phyloP scores from a whole-genome alignment of 306 rosid genomes.

The Rubus parviflorus region DNA sequence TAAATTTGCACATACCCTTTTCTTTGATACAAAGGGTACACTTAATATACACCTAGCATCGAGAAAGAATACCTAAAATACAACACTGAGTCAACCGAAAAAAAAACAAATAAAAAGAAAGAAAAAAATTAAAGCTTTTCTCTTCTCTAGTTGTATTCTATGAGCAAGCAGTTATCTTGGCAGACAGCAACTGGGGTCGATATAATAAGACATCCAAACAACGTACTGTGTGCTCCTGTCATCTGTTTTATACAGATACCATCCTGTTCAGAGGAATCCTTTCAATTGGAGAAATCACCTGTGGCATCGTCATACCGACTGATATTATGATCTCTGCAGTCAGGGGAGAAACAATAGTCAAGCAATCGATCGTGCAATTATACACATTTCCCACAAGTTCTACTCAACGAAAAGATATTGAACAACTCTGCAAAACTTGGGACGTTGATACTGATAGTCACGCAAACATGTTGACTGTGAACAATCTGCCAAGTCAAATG shows the following conservation, averaged over 20 bases:
- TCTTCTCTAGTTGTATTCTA: constrained; percentile 7
- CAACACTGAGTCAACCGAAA: background rate
- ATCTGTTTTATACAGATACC: constrained; percentile 30
- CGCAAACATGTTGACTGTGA: constrained; percentile 2
- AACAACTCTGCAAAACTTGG: background rate
- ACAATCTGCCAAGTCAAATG: background rate
- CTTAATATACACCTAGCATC: background rate
- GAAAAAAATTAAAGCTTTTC: background rate
- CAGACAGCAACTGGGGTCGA: background rate
- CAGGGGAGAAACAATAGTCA: constrained; percentile 9
- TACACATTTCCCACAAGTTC: background rate
- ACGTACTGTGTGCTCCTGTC: background rate
- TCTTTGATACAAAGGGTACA: background rate
- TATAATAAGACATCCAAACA: background rate
- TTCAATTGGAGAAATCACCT: constrained; percentile 64
- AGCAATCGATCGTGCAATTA: background rate
- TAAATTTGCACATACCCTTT: background rate
- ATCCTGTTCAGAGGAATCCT: constrained; percentile 58
- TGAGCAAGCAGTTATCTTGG: background rate
- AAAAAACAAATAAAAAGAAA: background rate
- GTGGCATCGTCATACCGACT: constrained; percentile 95
- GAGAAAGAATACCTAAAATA: background rate
- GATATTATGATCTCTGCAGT: constrained; percentile 86
- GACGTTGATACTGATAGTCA: background rate
- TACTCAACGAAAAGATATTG: background rate